Base-by-base conservation (phyloP, 139 green algal genomes). In the Tetradesmus obliquus region DNA sequence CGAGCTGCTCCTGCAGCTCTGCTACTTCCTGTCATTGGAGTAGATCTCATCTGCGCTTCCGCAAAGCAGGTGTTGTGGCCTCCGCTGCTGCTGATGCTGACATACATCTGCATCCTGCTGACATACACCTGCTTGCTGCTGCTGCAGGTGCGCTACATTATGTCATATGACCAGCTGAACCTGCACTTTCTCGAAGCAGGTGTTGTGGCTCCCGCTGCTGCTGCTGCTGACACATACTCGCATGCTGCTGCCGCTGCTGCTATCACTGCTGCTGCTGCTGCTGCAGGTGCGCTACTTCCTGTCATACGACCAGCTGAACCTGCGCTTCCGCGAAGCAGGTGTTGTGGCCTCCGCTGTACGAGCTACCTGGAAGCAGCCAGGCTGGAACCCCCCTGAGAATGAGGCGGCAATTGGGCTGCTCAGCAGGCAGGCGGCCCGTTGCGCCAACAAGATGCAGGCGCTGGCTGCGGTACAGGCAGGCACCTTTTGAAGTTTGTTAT, bases 251-350 rank as follows among this genome's bases (percentile, higher is more conserved):
- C 7, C 2, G 72, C 72, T 53, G 32, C 32, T 45, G 32, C 32
- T 45, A 45, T 83, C n/a, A 54, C 6, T 83, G 76, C 76, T 83
- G 76, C 76, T 83, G 76, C 4, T 3, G 4, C 22, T 20, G 20
- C 79, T 84, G 79, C 79, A 84, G 79, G 79, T 57, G 79, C 32
- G 79, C 79, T 22, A 22, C 32, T 84, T 84, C 45, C 32, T 57
- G 32, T 20, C 32, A 5, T 20, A 13, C 9, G 45, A 57, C 4
- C 32, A 58, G 79, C 79, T 84, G 4, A 84, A 84, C 10, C 8
- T 84, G 32, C 79, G 79, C 2, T 7, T 32, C 7, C 32, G 13
- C 79, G 79, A 57, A 22, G 72, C 72, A 3, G 19, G 22, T 7
- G 12, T 10, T 51, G 72, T 20, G 7, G 72, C 19, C 5, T 2